These are phyloP conservation scores for Dictyostelium intermedium DNA, from an alignment of 78 protist genomes.

Conservation along the genomic window DNA sequence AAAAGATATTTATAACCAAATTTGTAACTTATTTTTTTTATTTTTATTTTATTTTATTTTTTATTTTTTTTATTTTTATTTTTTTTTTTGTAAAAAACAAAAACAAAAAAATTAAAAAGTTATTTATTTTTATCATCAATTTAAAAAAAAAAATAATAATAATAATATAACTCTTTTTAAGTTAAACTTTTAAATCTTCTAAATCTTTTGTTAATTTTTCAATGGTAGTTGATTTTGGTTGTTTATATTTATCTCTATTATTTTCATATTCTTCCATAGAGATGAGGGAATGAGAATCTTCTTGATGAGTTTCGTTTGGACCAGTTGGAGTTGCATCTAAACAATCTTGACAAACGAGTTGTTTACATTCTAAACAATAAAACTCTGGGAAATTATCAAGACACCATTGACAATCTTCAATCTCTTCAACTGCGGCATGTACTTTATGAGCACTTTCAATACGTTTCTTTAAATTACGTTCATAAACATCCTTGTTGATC, in stretches of 20 bases:
- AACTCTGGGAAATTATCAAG: slow-evolving; percentile 50
- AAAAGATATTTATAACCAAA: too few species aligned
- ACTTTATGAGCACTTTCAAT: slow-evolving; percentile 23
- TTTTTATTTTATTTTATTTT: too few species aligned
- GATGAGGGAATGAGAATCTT: slow-evolving; percentile 18
- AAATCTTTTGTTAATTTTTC: not conserved
- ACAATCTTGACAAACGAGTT: slow-evolving; percentile 56
- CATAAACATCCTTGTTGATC: slow-evolving; percentile 11
- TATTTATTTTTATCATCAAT: too few species aligned
- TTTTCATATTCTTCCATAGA: slow-evolving; percentile 51
- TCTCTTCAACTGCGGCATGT: not conserved
- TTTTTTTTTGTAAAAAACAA: too few species aligned
- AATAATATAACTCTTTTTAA: not conserved
- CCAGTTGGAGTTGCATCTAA: not conserved
- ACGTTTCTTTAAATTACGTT: not conserved
- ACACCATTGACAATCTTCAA: slow-evolving; percentile 71
- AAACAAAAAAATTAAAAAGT: too few species aligned
- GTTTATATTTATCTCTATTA: not conserved
- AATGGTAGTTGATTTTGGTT: too few species aligned
- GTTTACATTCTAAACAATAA: slow-evolving; percentile 39
- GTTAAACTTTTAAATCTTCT: not conserved
- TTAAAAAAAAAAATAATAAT: too few species aligned
- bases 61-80: too few species aligned
- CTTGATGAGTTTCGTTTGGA: not conserved
- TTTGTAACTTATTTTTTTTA: too few species aligned